These are phyloP conservation scores for Hortaea werneckii DNA, from an alignment of 2,329 filamentous ascomycete species.

Conservation along the genomic window DNA sequence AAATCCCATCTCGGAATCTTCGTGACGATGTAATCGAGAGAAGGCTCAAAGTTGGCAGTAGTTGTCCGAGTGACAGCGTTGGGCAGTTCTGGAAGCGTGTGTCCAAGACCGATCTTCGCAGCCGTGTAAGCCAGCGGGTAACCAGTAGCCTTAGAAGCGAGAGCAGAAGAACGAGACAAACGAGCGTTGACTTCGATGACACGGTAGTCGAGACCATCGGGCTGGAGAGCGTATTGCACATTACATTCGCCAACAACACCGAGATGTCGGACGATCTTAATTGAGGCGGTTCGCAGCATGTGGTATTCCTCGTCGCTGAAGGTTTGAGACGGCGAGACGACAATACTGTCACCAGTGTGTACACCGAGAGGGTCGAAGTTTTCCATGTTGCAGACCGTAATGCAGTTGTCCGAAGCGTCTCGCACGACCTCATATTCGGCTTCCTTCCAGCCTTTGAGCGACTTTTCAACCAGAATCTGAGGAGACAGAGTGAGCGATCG, in stretches of 20 bases:
- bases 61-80: slow-evolving; percentile 98
- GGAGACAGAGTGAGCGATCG: slow-evolving; percentile 86
- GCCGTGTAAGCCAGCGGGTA: slow-evolving; percentile 96
- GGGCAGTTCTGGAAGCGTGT: slow-evolving; percentile 88
- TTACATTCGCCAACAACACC: slow-evolving; percentile 98
- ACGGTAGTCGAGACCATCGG: slow-evolving; percentile 92
- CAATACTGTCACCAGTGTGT: slow-evolving; percentile 97
- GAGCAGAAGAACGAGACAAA: slow-evolving; percentile 90
- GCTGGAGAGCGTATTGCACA: slow-evolving; percentile 93
- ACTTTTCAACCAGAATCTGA: slow-evolving; percentile 97
- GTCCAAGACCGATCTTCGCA: slow-evolving; percentile 93
- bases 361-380: slow-evolving; percentile 98
- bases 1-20: slow-evolving; percentile 99
- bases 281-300: slow-evolving; percentile 94
- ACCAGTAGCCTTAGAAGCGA: slow-evolving; percentile 95
- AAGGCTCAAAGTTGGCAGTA: slow-evolving; percentile 97
- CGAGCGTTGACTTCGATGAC: slow-evolving; percentile 99
- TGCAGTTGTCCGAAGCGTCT: slow-evolving; percentile 96
- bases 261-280: slow-evolving; percentile 96
- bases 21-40: slow-evolving; percentile 92
- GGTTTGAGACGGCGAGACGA: slow-evolving; percentile 93
- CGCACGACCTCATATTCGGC: slow-evolving; percentile 97
- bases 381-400: slow-evolving; percentile 98
- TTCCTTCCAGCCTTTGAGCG: slow-evolving; percentile 98
- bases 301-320: slow-evolving; percentile 98